Percentiles rank a stretch among this genome's conserved stretches.
Conservation (phyloP, 75 land plant species). For the Cunninghamia lanceolata region DNA sequence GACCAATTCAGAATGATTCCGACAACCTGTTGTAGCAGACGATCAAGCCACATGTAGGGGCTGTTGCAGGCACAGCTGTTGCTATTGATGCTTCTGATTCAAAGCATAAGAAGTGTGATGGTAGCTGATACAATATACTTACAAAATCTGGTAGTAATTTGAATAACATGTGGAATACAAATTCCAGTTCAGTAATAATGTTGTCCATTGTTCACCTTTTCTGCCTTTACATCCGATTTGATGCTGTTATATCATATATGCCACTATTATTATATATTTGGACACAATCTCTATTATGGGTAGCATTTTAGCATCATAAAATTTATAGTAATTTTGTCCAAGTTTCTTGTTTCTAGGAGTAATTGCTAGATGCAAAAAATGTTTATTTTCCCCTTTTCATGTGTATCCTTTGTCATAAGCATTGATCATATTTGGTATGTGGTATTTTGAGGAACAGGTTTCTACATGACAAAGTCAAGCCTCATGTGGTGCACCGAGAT, state of each 20-base stretch:
- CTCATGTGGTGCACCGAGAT: conserved; percentile 93
- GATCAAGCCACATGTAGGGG: no score
- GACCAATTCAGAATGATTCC: no score
- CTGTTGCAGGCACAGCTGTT: no score
- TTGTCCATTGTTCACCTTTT: background rate
- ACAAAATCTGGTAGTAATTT: background rate
- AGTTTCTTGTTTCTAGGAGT: background rate
- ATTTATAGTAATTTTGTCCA: background rate
- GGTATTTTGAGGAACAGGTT: conserved; percentile 42
- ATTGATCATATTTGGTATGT: background rate
- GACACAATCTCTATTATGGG: background rate
- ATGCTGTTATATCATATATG: background rate
- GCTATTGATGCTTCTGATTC: background rate
- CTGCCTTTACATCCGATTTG: background rate
- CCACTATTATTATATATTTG: background rate
- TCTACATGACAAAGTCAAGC: conserved; percentile 91
- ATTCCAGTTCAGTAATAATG: background rate
- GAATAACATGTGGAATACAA: background rate
- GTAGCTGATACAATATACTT: background rate
- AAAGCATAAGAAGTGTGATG: background rate
- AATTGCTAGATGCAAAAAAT: background rate
- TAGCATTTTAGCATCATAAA: background rate
- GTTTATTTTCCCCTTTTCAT: background rate
- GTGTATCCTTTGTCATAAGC: background rate
- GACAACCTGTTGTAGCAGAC: no score